Evolutionary conservation across 257 asterid genomes (phyloP).

Genomic region (Penstemon barbatus): DNA sequence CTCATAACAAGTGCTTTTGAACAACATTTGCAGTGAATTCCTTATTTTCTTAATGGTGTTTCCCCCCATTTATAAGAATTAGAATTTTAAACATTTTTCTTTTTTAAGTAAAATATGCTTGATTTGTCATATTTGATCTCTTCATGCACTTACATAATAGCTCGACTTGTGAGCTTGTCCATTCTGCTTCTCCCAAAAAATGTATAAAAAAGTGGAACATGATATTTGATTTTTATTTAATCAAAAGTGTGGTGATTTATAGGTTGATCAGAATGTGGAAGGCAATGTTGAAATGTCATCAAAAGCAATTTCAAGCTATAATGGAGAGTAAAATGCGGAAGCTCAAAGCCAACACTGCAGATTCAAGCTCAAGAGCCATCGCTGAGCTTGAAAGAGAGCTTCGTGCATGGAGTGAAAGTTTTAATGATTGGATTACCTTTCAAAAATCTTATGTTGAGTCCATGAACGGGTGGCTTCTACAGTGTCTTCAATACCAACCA

Average conservation of each 20-base stretch:
- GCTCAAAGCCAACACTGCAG: slow-evolving; percentile 70
- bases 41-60: too few species aligned
- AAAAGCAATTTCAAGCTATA: slow-evolving; percentile 90
- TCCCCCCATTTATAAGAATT: too few species aligned
- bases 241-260: not conserved
- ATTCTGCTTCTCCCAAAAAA: too few species aligned
- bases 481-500: slow-evolving; percentile 62
- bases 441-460: slow-evolving; percentile 80
- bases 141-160: too few species aligned
- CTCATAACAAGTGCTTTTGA: too few species aligned
- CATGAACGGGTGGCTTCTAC: slow-evolving; percentile 81
- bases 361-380: slow-evolving; percentile 62
- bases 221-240: too few species aligned
- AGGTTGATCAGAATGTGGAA: slow-evolving; percentile 96
- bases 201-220: too few species aligned
- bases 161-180: too few species aligned
- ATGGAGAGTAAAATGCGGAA: slow-evolving; percentile 82
- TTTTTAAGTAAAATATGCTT: too few species aligned
- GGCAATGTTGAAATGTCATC: slow-evolving; percentile 89
- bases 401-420: slow-evolving; percentile 67
- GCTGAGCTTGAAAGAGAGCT: slow-evolving; percentile 83
- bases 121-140: too few species aligned
- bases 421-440: slow-evolving; percentile 70
- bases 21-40: too few species aligned
- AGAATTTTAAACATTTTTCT: too few species aligned